Evolutionary conservation across 1,284 basidiomycete species (phyloP).

Genomic region (Sparassis latifolia): DNA sequence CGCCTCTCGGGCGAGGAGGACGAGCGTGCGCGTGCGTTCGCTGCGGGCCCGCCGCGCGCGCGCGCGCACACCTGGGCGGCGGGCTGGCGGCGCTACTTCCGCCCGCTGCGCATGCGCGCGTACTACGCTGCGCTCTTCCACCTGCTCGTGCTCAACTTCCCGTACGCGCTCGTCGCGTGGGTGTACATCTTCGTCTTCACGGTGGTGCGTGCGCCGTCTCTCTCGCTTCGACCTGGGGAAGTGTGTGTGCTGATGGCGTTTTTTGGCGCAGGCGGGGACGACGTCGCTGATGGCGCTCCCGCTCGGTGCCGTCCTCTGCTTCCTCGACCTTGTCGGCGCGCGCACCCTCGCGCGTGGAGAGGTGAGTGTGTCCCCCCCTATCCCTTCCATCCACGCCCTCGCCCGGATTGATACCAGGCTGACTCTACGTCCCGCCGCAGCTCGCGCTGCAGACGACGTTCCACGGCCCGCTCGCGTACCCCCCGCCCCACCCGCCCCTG

Average conservation of each 20-base stretch:
- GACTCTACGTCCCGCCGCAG: too few species aligned
- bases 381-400: constrained; percentile 3
- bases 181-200: constrained; percentile 73
- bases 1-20: constrained; percentile 9
- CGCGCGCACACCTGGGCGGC: constrained; percentile 9
- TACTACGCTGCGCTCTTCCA: constrained; percentile 65
- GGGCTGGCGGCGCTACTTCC: constrained; percentile 51
- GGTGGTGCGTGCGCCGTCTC: constrained; percentile 46
- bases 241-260: not conserved
- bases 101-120: constrained; percentile 43
- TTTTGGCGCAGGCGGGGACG: constrained; percentile 52
- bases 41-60: constrained; percentile 6
- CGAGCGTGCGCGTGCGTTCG: constrained; percentile 15
- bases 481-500: constrained; percentile 49
- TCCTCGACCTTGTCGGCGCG: constrained; percentile 67
- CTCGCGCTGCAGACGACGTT: constrained; percentile 63
- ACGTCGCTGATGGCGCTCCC: constrained; percentile 69
- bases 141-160: constrained; percentile 66
- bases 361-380: constrained; percentile 35
- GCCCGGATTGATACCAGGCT: not conserved
- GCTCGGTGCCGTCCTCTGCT: constrained; percentile 70
- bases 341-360: constrained; percentile 64
- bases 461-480: constrained; percentile 58
- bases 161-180: constrained; percentile 66
- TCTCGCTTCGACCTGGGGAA: not conserved